Conservation (phyloP, 768 basidiomycete species). For the Termitomyces titanicus region DNA sequence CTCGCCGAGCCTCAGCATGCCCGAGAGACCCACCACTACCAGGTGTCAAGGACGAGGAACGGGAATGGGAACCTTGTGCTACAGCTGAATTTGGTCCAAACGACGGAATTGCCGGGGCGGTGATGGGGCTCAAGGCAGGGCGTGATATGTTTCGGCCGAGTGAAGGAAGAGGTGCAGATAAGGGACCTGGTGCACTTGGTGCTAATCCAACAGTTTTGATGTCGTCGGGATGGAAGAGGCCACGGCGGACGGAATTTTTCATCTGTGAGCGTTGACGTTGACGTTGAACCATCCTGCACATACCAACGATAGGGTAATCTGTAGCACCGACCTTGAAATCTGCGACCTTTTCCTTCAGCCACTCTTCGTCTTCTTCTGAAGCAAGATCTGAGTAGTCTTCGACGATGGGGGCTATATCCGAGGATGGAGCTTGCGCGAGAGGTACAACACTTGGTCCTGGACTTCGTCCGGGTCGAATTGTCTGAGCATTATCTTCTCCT, state of each 20-base stretch:
- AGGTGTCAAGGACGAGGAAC: slow-evolving; percentile 54
- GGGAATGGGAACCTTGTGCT: slow-evolving; percentile 38
- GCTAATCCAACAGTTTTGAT: slow-evolving; percentile 72
- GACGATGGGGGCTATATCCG: slow-evolving; percentile 62
- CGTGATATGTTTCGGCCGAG: slow-evolving; percentile 52
- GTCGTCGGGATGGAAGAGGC: slow-evolving; percentile 86
- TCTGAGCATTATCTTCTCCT: slow-evolving; percentile 74
- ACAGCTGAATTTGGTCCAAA: slow-evolving; percentile 26
- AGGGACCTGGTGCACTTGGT: slow-evolving; percentile 49
- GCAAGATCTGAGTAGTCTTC: slow-evolving; percentile 93
- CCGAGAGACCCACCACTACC: slow-evolving; percentile 58
- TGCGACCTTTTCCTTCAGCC: slow-evolving; percentile 74
- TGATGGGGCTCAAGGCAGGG: slow-evolving; percentile 46
- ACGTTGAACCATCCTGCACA: not conserved
- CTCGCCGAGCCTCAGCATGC: slow-evolving; percentile 54
- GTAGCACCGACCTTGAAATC: slow-evolving; percentile 66
- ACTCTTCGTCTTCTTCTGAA: slow-evolving; percentile 67
- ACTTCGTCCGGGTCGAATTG: slow-evolving; percentile 74
- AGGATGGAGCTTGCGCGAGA: slow-evolving; percentile 57
- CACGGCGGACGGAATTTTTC: slow-evolving; percentile 68
- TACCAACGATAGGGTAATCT: not conserved
- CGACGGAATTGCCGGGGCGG: slow-evolving; percentile 22
- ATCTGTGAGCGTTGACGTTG: slow-evolving; percentile 35
- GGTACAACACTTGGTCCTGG: slow-evolving; percentile 53
- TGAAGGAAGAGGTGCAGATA: slow-evolving; percentile 64